These are phyloP conservation scores for Centaurea solstitialis DNA, from an alignment of 129 eudicot species.

Conservation along the genomic window DNA sequence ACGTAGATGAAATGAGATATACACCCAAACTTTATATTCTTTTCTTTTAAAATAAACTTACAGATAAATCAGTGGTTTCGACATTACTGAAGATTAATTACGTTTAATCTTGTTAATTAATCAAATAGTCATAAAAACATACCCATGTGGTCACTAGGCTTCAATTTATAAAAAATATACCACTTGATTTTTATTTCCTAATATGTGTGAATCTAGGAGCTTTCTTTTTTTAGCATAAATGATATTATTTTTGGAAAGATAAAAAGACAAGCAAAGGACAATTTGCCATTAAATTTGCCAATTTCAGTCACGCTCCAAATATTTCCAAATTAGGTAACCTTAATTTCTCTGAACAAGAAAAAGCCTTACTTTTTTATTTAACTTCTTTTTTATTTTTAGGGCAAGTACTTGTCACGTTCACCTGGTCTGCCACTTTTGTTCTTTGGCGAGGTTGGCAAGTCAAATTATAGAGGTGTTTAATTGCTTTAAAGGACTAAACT, in stretches of 20 bases:
- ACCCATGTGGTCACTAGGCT: conserved; percentile 27
- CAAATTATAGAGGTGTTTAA: conserved; percentile 3
- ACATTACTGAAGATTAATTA: background rate
- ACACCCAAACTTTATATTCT: background rate
- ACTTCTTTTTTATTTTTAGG: background rate
- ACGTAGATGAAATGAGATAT: background rate
- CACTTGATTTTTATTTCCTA: conserved; percentile 23
- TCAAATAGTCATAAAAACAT: conserved; percentile 6
- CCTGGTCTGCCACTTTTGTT: conserved; percentile 31
- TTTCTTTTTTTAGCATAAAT: conserved; percentile 15
- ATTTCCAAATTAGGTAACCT: conserved; percentile 35
- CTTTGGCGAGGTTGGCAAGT: conserved; percentile 11
- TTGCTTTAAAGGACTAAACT: conserved; percentile 24
- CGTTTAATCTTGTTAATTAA: background rate
- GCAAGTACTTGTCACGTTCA: conserved; percentile 38
- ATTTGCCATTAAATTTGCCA: conserved; percentile 18
- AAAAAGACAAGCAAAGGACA: conserved; percentile 35
- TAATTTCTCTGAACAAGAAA: conserved; percentile 42
- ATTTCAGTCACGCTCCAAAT: conserved; percentile 30
- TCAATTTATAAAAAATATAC: conserved; percentile 10
- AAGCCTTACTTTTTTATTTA: conserved; percentile 16
- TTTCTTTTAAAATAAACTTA: background rate
- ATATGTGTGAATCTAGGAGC: conserved; percentile 2
- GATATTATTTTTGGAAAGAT: conserved; percentile 30
- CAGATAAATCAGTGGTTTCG: background rate